These are phyloP conservation scores for Aspergillus floridensis DNA, from an alignment of 2,329 filamentous ascomycete species.

Conservation along the genomic window DNA sequence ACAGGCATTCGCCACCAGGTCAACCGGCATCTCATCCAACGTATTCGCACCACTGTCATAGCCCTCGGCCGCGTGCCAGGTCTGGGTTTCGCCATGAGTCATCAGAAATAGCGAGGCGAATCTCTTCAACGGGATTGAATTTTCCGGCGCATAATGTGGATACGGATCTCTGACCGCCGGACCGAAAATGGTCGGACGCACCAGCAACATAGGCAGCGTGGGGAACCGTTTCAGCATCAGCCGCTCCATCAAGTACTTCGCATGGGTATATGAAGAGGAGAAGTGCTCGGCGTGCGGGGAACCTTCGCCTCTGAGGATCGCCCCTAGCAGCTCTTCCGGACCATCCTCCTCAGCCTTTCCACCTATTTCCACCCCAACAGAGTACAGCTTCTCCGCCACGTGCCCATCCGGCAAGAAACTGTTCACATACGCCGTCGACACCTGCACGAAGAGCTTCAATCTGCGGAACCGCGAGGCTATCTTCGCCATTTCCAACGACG, in stretches of 20 bases:
- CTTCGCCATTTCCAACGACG: slow-evolving; percentile 28
- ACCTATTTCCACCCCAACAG: neutral
- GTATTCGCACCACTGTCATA: slow-evolving; percentile 29
- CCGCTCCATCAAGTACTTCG: slow-evolving; percentile 33
- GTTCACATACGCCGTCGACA: slow-evolving; percentile 33
- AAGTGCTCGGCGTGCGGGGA: slow-evolving; percentile 23
- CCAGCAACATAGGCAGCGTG: slow-evolving; percentile 26
- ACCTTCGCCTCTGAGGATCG: slow-evolving; percentile 17
- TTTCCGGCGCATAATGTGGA: slow-evolving; percentile 30
- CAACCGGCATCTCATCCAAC: slow-evolving; percentile 33
- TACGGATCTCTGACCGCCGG: slow-evolving; percentile 30
- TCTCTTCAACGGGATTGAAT: slow-evolving; percentile 32
- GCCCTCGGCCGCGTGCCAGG: slow-evolving; percentile 31
- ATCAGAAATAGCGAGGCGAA: slow-evolving; percentile 28
- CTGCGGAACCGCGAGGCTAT: slow-evolving; percentile 27
- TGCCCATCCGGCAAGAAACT: slow-evolving; percentile 33
- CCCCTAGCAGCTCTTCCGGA: slow-evolving; percentile 28
- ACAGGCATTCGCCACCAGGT: slow-evolving; percentile 34
- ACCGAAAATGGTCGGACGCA: slow-evolving; percentile 34
- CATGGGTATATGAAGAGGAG: slow-evolving; percentile 31
- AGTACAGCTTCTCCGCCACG: slow-evolving; percentile 27
- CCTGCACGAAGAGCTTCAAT: slow-evolving; percentile 29
- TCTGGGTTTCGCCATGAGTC: slow-evolving; percentile 25
- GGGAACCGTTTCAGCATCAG: slow-evolving; percentile 28
- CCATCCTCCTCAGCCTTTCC: slow-evolving; percentile 17